These are phyloP conservation scores for Teratosphaeria destructans DNA, from an alignment of 2,329 filamentous ascomycete species.

Conservation along the genomic window DNA sequence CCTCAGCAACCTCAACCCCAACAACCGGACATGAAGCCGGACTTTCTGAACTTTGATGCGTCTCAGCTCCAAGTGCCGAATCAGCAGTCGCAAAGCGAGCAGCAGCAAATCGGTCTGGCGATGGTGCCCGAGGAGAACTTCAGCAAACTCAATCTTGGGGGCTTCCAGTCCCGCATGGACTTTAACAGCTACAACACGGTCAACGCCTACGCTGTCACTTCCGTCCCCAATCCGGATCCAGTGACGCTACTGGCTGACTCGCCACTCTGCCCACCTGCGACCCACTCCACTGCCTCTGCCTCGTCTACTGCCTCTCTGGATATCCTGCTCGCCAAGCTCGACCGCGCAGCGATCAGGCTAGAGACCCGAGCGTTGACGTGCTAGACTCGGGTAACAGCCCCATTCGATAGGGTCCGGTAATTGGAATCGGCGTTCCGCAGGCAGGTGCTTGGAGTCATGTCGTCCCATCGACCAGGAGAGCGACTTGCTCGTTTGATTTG, in stretches of 20 bases:
- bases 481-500: not conserved
- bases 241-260: constrained; percentile 16
- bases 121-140: constrained; percentile 80
- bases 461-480: not conserved
- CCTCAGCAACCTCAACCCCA: constrained; percentile 10
- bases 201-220: constrained; percentile 24
- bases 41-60: constrained; percentile 28
- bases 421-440: not conserved
- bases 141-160: constrained; percentile 55
- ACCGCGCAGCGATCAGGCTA: constrained; percentile 14
- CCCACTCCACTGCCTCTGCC: not conserved
- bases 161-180: constrained; percentile 43
- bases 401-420: not conserved
- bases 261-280: not conserved
- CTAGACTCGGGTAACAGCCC: not conserved
- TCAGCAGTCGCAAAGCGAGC: constrained; percentile 15
- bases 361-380: not conserved
- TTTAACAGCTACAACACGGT: constrained; percentile 26
- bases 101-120: constrained; percentile 57
- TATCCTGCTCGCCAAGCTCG: constrained; percentile 22
- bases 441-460: not conserved
- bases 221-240: constrained; percentile 17
- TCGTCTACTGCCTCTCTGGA: constrained; percentile 9
- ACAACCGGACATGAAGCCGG: constrained; percentile 22
- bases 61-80: constrained; percentile 25